These are phyloP conservation scores for Glaciozyma martinii DNA, from an alignment of 768 basidiomycete species.

Conservation along the genomic window DNA sequence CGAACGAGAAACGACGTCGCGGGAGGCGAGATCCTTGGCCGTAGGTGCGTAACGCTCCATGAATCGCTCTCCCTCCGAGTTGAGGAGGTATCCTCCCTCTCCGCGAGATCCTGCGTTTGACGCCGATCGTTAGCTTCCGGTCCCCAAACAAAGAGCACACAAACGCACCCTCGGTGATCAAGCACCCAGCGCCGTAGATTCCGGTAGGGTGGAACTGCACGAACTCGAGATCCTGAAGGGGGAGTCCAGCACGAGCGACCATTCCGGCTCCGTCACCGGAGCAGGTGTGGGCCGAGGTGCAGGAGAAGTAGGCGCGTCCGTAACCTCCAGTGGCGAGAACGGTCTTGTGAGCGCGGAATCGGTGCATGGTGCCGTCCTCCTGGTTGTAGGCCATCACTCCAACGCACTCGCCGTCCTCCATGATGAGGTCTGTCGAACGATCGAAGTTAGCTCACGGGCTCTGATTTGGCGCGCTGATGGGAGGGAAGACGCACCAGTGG, in stretches of 20 bases:
- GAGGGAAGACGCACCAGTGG: constrained; percentile 39
- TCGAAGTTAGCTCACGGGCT: not conserved
- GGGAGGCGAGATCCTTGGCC: constrained; percentile 97
- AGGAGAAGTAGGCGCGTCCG: constrained; percentile 95
- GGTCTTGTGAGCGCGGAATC: constrained; percentile 96
- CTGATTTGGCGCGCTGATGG: not conserved
- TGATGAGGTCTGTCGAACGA: constrained; percentile 69
- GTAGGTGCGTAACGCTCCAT: constrained; percentile 97
- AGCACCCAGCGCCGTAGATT: constrained; percentile 97
- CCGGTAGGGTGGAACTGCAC: constrained; percentile 99
- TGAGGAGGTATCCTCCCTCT: constrained; percentile 96
- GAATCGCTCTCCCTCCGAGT: constrained; percentile 98
- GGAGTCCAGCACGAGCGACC: constrained; percentile 92
- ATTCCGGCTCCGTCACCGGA: constrained; percentile 98
- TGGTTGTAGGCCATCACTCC: constrained; percentile 98
- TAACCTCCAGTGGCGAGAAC: constrained; percentile 97
- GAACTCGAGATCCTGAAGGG: constrained; percentile 93
- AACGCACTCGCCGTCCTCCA: constrained; percentile 97
- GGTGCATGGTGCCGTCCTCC: constrained; percentile 98
- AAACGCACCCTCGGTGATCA: constrained; percentile 87
- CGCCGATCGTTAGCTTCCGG: not conserved
- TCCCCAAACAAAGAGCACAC: not conserved
- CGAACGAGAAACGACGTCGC: constrained; percentile 96
- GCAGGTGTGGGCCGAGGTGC: constrained; percentile 97
- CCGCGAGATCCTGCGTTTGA: constrained; percentile 68